A percentile compares a stretch with the other conserved stretches of the same genome.
Evolutionary conservation across 1,284 basidiomycete genomes (phyloP).

Genomic region (Ganoderma sinense): DNA sequence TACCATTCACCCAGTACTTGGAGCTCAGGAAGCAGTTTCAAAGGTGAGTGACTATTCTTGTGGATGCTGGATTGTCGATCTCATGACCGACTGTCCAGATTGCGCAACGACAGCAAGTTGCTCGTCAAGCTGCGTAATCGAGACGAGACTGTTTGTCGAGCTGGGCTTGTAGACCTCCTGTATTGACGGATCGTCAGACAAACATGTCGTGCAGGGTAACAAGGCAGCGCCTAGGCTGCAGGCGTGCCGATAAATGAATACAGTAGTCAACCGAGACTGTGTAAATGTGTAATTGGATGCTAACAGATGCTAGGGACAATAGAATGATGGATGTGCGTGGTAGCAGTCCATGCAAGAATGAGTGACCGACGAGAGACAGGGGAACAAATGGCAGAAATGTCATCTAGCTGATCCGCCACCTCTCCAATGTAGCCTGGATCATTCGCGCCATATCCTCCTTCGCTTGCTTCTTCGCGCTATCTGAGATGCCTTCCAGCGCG

Average conservation of each 20-base stretch:
- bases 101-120: neutral
- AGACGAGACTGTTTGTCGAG: constrained; percentile 44
- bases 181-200: neutral
- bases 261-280: constrained; percentile 6
- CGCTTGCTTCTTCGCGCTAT: constrained; percentile 82
- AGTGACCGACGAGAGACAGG: neutral
- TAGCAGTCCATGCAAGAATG: constrained; percentile 6
- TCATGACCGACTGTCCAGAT: neutral
- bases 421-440: constrained; percentile 72
- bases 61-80: neutral
- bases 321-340: constrained; percentile 5
- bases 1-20: constrained; percentile 65
- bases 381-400: neutral
- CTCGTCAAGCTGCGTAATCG: constrained; percentile 33
- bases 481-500: constrained; percentile 75
- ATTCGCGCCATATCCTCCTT: constrained; percentile 75
- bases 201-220: neutral
- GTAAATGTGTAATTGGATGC: constrained; percentile 2
- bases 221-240: neutral
- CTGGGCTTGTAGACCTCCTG: constrained; percentile 39
- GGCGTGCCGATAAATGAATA: constrained; percentile 8
- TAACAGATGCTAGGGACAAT: constrained; percentile 1
- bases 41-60: constrained; percentile 47
- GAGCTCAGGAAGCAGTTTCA: constrained; percentile 57
- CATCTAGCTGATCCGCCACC: constrained; percentile 64